A percentile compares a stretch with the other conserved stretches of the same genome.
phyloP scores from a whole-genome alignment of 2,329 filamentous ascomycete species.

The Thielaviopsis punctulata region DNA sequence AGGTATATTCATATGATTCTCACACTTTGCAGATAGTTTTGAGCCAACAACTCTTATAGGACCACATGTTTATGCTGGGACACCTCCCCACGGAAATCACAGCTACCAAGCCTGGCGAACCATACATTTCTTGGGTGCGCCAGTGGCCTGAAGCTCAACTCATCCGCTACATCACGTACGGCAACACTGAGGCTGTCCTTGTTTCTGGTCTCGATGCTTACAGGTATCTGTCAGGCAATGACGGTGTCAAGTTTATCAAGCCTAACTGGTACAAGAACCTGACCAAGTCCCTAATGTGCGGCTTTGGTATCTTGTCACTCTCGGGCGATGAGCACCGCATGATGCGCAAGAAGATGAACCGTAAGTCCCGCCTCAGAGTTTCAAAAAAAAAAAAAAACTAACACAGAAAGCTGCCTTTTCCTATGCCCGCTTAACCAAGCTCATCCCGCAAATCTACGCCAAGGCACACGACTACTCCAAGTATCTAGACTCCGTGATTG shows the following conservation, averaged over 20 bases:
- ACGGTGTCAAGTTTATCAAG: conserved; percentile 19
- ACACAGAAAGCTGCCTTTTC: conserved; percentile 18
- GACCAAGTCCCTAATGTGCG: conserved; percentile 6
- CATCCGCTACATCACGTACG: conserved; percentile 17
- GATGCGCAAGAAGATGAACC: conserved; percentile 20
- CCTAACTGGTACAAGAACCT: conserved; percentile 17
- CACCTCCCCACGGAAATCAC: conserved; percentile 21
- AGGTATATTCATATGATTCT: conserved; percentile 16
- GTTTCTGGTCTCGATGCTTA: conserved; percentile 16
- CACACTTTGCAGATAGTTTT: neutral
- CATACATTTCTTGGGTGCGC: conserved; percentile 16
- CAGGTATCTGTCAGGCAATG: conserved; percentile 16
- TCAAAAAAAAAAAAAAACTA: neutral
- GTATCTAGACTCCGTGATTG: conserved; percentile 14
- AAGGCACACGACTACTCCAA: conserved; percentile 19
- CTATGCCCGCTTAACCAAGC: conserved; percentile 17
- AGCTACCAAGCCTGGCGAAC: conserved; percentile 16
- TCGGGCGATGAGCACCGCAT: conserved; percentile 21
- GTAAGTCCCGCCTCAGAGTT: conserved; percentile 3
- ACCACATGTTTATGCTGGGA: conserved; percentile 24
- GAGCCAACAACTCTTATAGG: conserved; percentile 15
- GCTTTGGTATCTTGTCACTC: conserved; percentile 19
- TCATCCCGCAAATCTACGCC: conserved; percentile 20
- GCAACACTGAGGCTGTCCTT: conserved; percentile 16
- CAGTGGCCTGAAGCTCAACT: conserved; percentile 16